Conservation (phyloP, 176 grass and related monocot genomes). For the Cocos nucifera region DNA sequence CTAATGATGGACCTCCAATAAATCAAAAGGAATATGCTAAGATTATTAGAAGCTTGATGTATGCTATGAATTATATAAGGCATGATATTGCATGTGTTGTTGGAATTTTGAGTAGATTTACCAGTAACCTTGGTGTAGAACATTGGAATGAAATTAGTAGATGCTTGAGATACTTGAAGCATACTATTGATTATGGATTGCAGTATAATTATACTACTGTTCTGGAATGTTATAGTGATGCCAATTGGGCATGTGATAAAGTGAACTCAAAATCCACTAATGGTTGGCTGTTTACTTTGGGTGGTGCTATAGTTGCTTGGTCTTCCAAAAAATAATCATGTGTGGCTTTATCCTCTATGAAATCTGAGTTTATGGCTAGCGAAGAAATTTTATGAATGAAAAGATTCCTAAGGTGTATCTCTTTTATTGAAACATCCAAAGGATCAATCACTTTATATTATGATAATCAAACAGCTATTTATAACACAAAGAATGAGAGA, state of each 20-base stretch:
- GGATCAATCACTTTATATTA: too few relatives aligned
- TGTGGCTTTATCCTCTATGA: not conserved
- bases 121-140: not conserved
- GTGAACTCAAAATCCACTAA: not conserved
- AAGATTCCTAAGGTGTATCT: not conserved
- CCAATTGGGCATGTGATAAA: not conserved
- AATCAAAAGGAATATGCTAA: too few relatives aligned
- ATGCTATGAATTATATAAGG: not conserved
- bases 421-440: too few relatives aligned
- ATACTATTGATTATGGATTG: not conserved
- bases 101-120: not conserved
- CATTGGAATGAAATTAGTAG: not conserved
- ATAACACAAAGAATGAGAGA: too few relatives aligned
- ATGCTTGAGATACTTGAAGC: not conserved
- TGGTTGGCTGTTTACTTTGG: too few relatives aligned
- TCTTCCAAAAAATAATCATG: not conserved
- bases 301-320: not conserved
- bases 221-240: not conserved
- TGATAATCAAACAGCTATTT: too few relatives aligned
- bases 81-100: not conserved
- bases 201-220: not conserved
- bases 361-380: not conserved
- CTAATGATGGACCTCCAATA: too few relatives aligned
- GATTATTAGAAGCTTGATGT: not conserved
- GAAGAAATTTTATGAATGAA: not conserved